These are phyloP conservation scores for Fagopyrum esculentum DNA, from an alignment of 148 eudicot genomes.

Conservation along the genomic window DNA sequence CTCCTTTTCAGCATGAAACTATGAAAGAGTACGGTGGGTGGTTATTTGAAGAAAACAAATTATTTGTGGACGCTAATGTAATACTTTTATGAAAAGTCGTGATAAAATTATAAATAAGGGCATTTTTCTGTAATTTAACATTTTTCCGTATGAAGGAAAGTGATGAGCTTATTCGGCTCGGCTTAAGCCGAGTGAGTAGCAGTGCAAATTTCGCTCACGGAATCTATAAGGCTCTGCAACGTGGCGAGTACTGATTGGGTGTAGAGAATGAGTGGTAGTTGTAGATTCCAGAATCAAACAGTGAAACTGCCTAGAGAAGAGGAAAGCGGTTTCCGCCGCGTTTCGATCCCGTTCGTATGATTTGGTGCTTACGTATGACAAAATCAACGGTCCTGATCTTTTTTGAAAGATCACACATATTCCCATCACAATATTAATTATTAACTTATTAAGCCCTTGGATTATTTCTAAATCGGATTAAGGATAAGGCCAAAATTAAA, in stretches of 20 bases:
- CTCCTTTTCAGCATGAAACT: no score
- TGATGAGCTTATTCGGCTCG: neutral
- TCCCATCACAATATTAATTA: no score
- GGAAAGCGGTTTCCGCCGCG: neutral
- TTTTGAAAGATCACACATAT: neutral
- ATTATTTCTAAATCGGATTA: no score
- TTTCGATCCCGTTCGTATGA: conserved; percentile 1
- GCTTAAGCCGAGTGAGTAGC: neutral
- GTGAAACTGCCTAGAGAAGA: neutral
- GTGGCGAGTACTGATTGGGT: neutral
- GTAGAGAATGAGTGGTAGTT: neutral
- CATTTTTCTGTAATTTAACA: neutral
- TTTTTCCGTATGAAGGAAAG: neutral
- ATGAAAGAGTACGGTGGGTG: no score
- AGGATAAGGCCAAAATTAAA: no score
- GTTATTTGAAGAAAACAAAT: no score
- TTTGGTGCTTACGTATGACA: neutral
- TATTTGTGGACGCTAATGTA: no score
- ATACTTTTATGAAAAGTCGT: no score
- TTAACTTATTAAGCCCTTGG: no score
- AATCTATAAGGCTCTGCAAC: neutral
- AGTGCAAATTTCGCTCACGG: neutral
- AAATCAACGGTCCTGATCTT: conserved; percentile 5
- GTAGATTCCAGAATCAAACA: neutral
- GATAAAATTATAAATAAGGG: neutral